Evolutionary conservation across 371 early-diverging fungal genomes (phyloP).

Genomic region (Lichtheimia ramosa): DNA sequence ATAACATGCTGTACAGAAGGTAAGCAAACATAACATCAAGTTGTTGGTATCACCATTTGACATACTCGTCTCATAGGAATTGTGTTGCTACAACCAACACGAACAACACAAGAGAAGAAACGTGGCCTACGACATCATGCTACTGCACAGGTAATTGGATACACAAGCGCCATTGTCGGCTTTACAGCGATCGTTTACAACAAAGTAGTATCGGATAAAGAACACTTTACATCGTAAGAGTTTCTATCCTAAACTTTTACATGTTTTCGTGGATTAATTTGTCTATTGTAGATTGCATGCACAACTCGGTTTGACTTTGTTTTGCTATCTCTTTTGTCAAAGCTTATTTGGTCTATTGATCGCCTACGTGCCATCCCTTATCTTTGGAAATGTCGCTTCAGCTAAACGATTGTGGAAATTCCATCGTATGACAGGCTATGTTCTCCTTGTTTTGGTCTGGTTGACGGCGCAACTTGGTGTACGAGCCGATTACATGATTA

Average conservation of each 20-base stretch:
- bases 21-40: not conserved
- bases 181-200: constrained; percentile 28
- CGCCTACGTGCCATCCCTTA: constrained; percentile 17
- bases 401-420: constrained; percentile 34
- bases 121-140: constrained; percentile 24
- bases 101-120: constrained; percentile 21
- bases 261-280: not conserved
- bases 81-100: constrained; percentile 23
- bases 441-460: constrained; percentile 22
- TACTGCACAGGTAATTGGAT: constrained; percentile 16
- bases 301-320: constrained; percentile 21
- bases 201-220: constrained; percentile 20
- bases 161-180: constrained; percentile 20
- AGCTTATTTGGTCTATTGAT: constrained; percentile 20
- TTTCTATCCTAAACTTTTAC: not conserved
- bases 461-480: constrained; percentile 42
- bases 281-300: constrained; percentile 23
- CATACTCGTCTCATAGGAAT: constrained; percentile 15
- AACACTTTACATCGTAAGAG: constrained; percentile 31
- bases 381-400: constrained; percentile 20
- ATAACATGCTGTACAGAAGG: constrained; percentile 16
- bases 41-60: not conserved
- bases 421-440: constrained; percentile 39
- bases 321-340: constrained; percentile 23
- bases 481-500: constrained; percentile 39